phyloP scores from a whole-genome alignment of 176 grass and related monocot genomes.

The Eremochloa ophiuroides region DNA sequence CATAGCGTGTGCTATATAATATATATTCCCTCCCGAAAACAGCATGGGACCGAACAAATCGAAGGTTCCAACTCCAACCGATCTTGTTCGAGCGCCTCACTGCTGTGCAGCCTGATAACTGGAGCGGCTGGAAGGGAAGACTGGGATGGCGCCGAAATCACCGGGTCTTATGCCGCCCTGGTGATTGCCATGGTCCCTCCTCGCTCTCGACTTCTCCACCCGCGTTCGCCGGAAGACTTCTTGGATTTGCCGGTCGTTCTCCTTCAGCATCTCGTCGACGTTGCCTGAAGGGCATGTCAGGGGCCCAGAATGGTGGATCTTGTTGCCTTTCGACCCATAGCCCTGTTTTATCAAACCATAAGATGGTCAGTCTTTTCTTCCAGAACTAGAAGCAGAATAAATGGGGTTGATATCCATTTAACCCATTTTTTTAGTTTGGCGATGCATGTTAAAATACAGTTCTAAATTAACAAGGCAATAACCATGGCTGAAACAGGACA shows the following conservation, averaged over 20 bases:
- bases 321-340: slow-evolving; percentile 72
- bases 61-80: background rate
- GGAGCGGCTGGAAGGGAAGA: slow-evolving; percentile 87
- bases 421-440: background rate
- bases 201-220: slow-evolving; percentile 59
- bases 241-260: slow-evolving; percentile 92
- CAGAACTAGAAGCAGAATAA: background rate
- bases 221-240: slow-evolving; percentile 73
- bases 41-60: background rate
- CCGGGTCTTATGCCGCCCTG: slow-evolving; percentile 41
- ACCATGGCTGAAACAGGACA: background rate
- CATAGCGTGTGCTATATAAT: background rate
- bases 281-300: slow-evolving; percentile 63
- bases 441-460: background rate
- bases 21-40: background rate
- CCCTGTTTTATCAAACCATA: slow-evolving; percentile 31
- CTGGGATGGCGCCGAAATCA: slow-evolving; percentile 56
- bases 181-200: slow-evolving; percentile 49
- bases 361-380: background rate
- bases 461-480: background rate
- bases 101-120: slow-evolving; percentile 35
- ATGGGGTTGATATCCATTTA: background rate
- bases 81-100: background rate
- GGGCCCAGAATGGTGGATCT: slow-evolving; percentile 93
- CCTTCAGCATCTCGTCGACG: slow-evolving; percentile 92